Base-by-base conservation (phyloP, 2,329 filamentous ascomycete genomes). In the Exserohilum rostratum region DNA sequence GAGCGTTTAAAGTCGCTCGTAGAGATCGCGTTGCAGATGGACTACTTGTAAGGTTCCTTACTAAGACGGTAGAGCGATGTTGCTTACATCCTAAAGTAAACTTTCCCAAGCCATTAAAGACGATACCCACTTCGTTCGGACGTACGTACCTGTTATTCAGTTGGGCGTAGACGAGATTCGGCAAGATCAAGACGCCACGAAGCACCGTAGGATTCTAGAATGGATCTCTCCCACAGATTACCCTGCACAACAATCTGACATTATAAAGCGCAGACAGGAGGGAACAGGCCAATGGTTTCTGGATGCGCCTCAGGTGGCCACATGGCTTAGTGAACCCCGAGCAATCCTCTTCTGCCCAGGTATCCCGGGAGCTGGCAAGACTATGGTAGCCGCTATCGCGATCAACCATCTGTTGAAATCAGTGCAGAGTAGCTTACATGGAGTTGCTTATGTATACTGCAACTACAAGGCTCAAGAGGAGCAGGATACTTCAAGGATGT, bases 341-440 rank as follows among this genome's bases (percentile, higher is more conserved):
- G 55, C 71, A 18, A 78, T 67, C 0, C 56, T 84, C 0, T 82
- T 80, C 57, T 83, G 79, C 55, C 74, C 73, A 2, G 79, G 80
- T 0, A 78, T 80, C 11, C 79, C 79, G 0, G 80, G 80, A 3
- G 77, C 79, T 0, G 80, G 81, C 1, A 84, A 83, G 61, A 83
- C 80, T 0, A 79, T 81, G 3, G 49, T 80, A 0, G 64, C 77
- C 0, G 74, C 79, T 0, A 73, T 77, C 7, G 72, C 79, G 0
- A 58, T 83, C 0, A 70, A 83, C 2, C 10, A 80, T 18, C 65
- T 84, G 2, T 13, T 13, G 5, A 49, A 20, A 0, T 31, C 27
- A 3, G 74, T 70, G 37, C 10, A 49, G 0, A 53, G 65, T 1
- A 57, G 74, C 12, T 0, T 10, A 1, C 39, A 77, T 29, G 76